phyloP scores from a whole-genome alignment of 2,329 filamentous ascomycete genomes.

The Penicillium vulpinum region DNA sequence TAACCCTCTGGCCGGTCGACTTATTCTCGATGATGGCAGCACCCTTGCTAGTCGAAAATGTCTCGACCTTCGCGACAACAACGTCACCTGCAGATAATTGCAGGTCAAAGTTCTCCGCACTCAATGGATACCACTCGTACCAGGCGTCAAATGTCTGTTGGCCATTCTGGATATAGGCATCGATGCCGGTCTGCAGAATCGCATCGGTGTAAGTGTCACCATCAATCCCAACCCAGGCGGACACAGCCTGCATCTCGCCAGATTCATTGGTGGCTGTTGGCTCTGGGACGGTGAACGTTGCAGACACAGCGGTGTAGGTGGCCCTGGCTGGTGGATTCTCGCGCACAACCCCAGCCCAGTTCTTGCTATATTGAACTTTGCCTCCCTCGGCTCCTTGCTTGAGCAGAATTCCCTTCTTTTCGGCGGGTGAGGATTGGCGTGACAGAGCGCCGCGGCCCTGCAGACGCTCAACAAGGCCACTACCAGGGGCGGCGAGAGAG shows the following conservation, averaged over 20 bases:
- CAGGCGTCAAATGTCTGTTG: constrained; percentile 54
- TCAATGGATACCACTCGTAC: constrained; percentile 64
- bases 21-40: constrained; percentile 54
- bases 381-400: constrained; percentile 21
- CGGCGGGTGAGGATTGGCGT: constrained; percentile 30
- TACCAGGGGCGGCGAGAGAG: constrained; percentile 31
- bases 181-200: constrained; percentile 60
- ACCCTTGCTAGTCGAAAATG: constrained; percentile 43
- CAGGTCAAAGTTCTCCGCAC: constrained; percentile 56
- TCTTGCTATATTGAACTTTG: constrained; percentile 54
- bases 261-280: constrained; percentile 46
- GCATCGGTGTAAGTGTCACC: constrained; percentile 57
- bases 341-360: constrained; percentile 62
- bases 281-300: constrained; percentile 54
- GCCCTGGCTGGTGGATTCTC: constrained; percentile 43
- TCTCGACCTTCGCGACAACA: constrained; percentile 44
- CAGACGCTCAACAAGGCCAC: constrained; percentile 31
- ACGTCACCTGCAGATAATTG: constrained; percentile 48
- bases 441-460: constrained; percentile 26
- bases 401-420: constrained; percentile 14
- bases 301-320: constrained; percentile 49
- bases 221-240: constrained; percentile 63
- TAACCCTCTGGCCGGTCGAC: constrained; percentile 53
- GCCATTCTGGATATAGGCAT: constrained; percentile 53
- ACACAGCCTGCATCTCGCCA: constrained; percentile 47